These are phyloP conservation scores for Cylindrotheca fusiformis DNA, from an alignment of 108 stramenopile species.

Conservation along the genomic window DNA sequence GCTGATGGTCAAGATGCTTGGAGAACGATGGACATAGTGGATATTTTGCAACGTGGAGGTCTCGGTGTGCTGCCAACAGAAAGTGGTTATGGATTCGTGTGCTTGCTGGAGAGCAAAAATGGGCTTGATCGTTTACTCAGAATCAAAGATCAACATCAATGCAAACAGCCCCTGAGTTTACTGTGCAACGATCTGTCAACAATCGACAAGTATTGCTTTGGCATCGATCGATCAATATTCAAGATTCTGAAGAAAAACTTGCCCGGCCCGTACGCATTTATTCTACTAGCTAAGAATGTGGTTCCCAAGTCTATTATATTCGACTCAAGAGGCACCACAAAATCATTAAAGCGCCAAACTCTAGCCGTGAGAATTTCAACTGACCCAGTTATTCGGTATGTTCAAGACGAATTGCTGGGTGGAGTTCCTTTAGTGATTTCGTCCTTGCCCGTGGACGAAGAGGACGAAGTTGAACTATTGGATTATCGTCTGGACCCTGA, in stretches of 20 bases:
- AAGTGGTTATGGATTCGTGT: constrained; percentile 13
- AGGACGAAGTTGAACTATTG: background rate
- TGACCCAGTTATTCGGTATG: constrained; percentile 12
- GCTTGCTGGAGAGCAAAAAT: constrained; percentile 2
- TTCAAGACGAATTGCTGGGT: constrained; percentile 15
- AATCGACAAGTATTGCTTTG: constrained; percentile 18
- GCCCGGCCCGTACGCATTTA: constrained; percentile 21
- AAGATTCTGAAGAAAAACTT: constrained; percentile 14
- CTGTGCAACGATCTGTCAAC: constrained; percentile 16
- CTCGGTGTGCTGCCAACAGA: constrained; percentile 22
- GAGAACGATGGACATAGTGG: constrained; percentile 2
- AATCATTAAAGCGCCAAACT: constrained; percentile 8
- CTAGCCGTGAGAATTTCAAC: constrained; percentile 16
- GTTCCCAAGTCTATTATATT: constrained; percentile 9
- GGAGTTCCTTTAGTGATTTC: constrained; percentile 15
- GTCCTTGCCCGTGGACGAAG: constrained; percentile 5
- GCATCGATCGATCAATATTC: constrained; percentile 5
- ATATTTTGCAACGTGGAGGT: constrained; percentile 5
- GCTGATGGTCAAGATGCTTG: constrained; percentile 18
- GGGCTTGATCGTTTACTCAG: constrained; percentile 18
- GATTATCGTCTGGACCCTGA: background rate
- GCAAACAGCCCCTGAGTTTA: constrained; percentile 14
- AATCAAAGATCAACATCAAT: background rate
- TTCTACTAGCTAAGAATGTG: constrained; percentile 9
- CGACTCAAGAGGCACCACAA: background rate